A percentile compares a stretch with the other conserved stretches of the same genome.
phyloP scores from a whole-genome alignment of 2,329 filamentous ascomycete genomes.

The Colletotrichum coccodes region DNA sequence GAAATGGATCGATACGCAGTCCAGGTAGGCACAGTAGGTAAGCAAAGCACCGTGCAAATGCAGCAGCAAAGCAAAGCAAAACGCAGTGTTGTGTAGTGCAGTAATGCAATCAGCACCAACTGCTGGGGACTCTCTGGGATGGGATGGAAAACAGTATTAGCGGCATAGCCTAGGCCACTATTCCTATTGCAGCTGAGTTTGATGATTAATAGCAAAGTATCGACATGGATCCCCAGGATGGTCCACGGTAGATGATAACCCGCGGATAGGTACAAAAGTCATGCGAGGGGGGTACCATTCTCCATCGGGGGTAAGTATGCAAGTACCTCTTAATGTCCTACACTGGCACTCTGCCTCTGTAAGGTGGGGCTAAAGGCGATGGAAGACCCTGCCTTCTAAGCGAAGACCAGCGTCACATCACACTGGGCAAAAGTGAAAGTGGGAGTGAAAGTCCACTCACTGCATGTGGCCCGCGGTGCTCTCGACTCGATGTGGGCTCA shows the following conservation, averaged over 20 bases:
- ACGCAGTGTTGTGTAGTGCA: not conserved
- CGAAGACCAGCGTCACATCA: not conserved
- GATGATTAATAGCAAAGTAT: conserved; percentile 20
- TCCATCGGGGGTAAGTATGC: too few species aligned
- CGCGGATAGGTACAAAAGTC: not conserved
- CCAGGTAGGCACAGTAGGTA: not conserved
- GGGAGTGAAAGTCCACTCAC: not conserved
- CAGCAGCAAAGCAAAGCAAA: not conserved
- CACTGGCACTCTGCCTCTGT: not conserved
- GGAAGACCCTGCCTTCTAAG: not conserved
- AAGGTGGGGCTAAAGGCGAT: not conserved
- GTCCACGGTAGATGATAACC: not conserved
- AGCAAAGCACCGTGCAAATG: not conserved
- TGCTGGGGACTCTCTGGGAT: not conserved
- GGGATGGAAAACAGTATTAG: not conserved
- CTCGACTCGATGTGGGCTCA: not conserved
- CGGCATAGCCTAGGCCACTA: conserved; percentile 16
- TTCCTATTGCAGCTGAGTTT: conserved; percentile 17
- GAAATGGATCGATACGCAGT: not conserved
- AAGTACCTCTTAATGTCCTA: too few species aligned
- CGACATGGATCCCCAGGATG: conserved; percentile 17
- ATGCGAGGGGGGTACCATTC: not conserved
- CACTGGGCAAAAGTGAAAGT: not conserved
- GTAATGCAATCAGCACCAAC: not conserved
- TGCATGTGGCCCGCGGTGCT: not conserved